Evolutionary conservation across 192 early-diverging fungal genomes (phyloP), one percentile per base, ranked within the genome.

Genomic region (Coemansia sp.): DNA sequence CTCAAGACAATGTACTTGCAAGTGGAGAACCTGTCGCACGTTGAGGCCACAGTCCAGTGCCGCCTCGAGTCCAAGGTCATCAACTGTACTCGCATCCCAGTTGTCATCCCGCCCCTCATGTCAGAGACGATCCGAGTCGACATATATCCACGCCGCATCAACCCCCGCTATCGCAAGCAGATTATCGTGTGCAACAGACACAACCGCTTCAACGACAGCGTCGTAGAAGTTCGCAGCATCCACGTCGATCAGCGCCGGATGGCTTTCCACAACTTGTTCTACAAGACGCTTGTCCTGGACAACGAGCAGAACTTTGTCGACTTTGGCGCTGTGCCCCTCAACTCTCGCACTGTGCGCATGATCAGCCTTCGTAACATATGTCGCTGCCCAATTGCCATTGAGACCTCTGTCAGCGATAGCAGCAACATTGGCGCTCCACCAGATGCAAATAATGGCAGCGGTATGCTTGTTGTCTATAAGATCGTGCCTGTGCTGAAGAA

Each of bases 161-260:
- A 99, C 67, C 93, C 95, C 4, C 95, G 97, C 40, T 99, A 99
- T 75, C 89, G 94, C 55, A 99, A 99, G 72, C 94, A 99, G 81
- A 89, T 99, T 2, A 96, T 95, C 1, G 87, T 99, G 20, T 92
- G 95, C 52, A 99, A 99, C 75, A 77, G 90, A 41, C 88, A 92
- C 58, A 97, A 97, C 71, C 87, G 91, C 13, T 88, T 91, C 67
- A 95, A 98, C 80, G 93, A 96, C 78, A 90, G 92, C 75, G 91
- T 92, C 29, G 90, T 99, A 22, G 93, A 97, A 64, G 94, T 99
- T 22, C 88, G 90, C 53, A 95, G 95, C 55, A 94, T 89, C 11
- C 97, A 99, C 67, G 93, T 99, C 62, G 97, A 99, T 85, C 93
- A 95, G 71, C 92, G 96, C 66, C 87, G 94, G n/a, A 92, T 99